Evolutionary conservation across 306 rosid genomes (phyloP).

Genomic region (Glycine tomentella): DNA sequence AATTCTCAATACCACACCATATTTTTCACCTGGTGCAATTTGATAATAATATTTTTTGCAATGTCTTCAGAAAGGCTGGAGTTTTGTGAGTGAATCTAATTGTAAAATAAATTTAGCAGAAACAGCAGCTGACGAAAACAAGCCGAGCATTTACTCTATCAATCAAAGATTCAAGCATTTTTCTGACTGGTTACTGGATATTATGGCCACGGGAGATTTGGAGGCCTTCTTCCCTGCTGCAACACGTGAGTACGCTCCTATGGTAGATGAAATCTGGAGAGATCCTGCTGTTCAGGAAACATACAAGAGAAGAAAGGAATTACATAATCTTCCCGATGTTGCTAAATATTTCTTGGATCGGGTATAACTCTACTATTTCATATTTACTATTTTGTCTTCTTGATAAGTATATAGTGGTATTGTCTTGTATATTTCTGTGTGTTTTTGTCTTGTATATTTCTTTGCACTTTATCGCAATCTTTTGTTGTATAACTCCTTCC

Average conservation of each 20-base stretch:
- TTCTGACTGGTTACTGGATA: conserved; percentile 93
- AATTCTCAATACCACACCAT: too few species aligned
- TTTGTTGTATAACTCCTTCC: conserved; percentile 18
- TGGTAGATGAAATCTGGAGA: conserved; percentile 86
- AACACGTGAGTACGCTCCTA: conserved; percentile 95
- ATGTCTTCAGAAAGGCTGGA: conserved; percentile 19
- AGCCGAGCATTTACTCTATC: conserved; percentile 70
- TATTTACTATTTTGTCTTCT: not conserved
- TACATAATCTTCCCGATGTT: conserved; percentile 86
- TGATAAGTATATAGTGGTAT: conserved; percentile 24
- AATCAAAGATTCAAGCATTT: conserved; percentile 82
- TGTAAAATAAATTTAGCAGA: conserved; percentile 54
- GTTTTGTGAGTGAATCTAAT: conserved; percentile 39
- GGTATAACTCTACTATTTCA: conserved; percentile 58
- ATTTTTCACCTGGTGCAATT: not conserved
- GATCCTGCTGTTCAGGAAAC: conserved; percentile 91
- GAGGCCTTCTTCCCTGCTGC: conserved; percentile 96
- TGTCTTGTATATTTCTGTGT: too few species aligned
- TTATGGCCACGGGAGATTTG: conserved; percentile 89
- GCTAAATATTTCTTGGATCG: conserved; percentile 84
- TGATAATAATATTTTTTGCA: conserved; percentile 25
- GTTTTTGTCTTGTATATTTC: conserved; percentile 15
- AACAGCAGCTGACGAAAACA: conserved; percentile 63
- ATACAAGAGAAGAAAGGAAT: conserved; percentile 82
- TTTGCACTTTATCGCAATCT: conserved; percentile 20